Evolutionary conservation across 169 alveolate species (phyloP).

Genomic region (Neospora caninum): DNA sequence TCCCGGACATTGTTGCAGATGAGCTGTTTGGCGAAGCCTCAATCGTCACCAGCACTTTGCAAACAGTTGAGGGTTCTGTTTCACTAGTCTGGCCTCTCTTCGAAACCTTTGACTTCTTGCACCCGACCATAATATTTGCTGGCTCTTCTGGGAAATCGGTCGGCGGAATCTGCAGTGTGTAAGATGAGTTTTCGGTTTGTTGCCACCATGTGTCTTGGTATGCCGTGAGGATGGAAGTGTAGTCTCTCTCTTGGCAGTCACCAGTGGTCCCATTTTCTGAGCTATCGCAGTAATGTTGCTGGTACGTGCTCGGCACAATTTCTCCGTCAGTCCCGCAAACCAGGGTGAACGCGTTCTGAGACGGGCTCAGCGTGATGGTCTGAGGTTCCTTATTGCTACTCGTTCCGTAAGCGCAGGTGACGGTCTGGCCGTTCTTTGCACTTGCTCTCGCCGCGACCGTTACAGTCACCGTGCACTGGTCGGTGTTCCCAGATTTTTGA

Average conservation of each 20-base stretch:
- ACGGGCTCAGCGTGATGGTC: background rate
- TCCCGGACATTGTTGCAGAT: too few relatives aligned
- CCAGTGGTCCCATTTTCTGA: background rate
- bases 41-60: too few relatives aligned
- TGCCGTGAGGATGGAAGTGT: background rate
- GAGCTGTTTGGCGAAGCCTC: too few relatives aligned
- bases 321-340: background rate
- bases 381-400: background rate
- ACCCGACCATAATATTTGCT: background rate
- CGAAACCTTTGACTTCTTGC: background rate
- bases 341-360: background rate
- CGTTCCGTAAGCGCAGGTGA: background rate
- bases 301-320: background rate
- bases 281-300: background rate
- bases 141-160: background rate
- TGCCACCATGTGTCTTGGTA: background rate
- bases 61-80: too few relatives aligned
- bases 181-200: background rate
- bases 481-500: background rate
- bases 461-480: background rate
- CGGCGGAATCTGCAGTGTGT: background rate
- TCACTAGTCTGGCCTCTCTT: too few relatives aligned
- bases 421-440: background rate
- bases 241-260: background rate
- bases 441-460: background rate